Evolutionary conservation across 495 filamentous ascomycete species (phyloP).

Genomic region (Daldinia concentrica): DNA sequence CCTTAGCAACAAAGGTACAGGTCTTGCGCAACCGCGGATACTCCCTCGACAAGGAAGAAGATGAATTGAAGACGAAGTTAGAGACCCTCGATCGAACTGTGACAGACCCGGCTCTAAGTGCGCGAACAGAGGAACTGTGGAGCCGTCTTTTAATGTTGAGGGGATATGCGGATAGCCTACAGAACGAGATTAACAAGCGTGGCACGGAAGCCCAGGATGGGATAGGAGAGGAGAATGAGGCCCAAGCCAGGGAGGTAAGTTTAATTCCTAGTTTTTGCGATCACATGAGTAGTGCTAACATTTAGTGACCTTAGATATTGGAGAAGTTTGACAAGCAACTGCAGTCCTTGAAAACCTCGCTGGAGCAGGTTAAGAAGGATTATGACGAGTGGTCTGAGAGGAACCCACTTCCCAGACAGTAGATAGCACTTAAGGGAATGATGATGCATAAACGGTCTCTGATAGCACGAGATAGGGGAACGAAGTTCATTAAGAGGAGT

Average conservation of each 20-base stretch:
- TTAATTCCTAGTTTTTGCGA: neutral
- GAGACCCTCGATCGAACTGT: slow-evolving; percentile 74
- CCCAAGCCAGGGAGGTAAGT: slow-evolving; percentile 80
- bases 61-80: slow-evolving; percentile 88
- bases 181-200: slow-evolving; percentile 78
- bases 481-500: slow-evolving; percentile 9
- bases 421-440: neutral
- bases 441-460: slow-evolving; percentile 1
- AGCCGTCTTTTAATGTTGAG: slow-evolving; percentile 87
- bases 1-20: slow-evolving; percentile 90
- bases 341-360: slow-evolving; percentile 80
- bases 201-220: slow-evolving; percentile 62
- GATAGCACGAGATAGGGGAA: slow-evolving; percentile 18
- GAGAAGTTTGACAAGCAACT: slow-evolving; percentile 91
- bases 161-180: slow-evolving; percentile 79
- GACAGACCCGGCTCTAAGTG: slow-evolving; percentile 84
- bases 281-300: slow-evolving; percentile 42
- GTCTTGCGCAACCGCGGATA: slow-evolving; percentile 91
- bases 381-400: slow-evolving; percentile 76
- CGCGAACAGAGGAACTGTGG: slow-evolving; percentile 94
- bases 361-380: slow-evolving; percentile 79
- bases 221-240: slow-evolving; percentile 67
- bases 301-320: slow-evolving; percentile 69
- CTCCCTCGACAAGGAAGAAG: slow-evolving; percentile 89
- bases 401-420: slow-evolving; percentile 45